These are phyloP conservation scores for Didymella glomerata DNA, from an alignment of 2,329 filamentous ascomycete genomes.

Conservation along the genomic window DNA sequence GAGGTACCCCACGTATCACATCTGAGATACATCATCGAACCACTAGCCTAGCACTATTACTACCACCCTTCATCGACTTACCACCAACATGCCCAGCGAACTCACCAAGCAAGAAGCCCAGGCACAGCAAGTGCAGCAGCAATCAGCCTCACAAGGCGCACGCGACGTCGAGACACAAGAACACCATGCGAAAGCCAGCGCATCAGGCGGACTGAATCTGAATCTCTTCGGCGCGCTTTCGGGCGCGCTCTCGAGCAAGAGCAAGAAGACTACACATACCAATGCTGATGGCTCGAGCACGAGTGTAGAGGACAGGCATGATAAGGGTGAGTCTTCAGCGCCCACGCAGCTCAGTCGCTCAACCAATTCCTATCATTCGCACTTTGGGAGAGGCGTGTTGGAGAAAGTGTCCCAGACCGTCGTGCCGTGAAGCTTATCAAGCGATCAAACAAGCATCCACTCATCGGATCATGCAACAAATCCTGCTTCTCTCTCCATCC, in stretches of 20 bases:
- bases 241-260: slow-evolving; percentile 42
- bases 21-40: not conserved
- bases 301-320: slow-evolving; percentile 35
- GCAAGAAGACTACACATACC: slow-evolving; percentile 43
- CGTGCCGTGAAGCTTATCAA: no score
- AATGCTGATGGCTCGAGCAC: slow-evolving; percentile 38
- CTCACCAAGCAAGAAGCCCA: slow-evolving; percentile 38
- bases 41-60: not conserved
- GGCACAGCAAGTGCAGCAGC: slow-evolving; percentile 34
- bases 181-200: slow-evolving; percentile 43
- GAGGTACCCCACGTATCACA: not conserved
- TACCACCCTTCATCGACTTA: not conserved
- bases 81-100: slow-evolving; percentile 31
- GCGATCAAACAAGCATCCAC: no score
- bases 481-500: no score
- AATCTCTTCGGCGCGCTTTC: slow-evolving; percentile 49
- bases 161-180: slow-evolving; percentile 41
- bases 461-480: no score
- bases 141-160: slow-evolving; percentile 24
- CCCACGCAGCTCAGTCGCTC: no score
- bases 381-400: no score
- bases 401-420: no score
- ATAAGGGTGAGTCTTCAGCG: slow-evolving; percentile 34
- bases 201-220: slow-evolving; percentile 48
- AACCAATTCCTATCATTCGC: no score